Conservation (phyloP, 2,329 filamentous ascomycete species). For the Colletotrichum musae region DNA sequence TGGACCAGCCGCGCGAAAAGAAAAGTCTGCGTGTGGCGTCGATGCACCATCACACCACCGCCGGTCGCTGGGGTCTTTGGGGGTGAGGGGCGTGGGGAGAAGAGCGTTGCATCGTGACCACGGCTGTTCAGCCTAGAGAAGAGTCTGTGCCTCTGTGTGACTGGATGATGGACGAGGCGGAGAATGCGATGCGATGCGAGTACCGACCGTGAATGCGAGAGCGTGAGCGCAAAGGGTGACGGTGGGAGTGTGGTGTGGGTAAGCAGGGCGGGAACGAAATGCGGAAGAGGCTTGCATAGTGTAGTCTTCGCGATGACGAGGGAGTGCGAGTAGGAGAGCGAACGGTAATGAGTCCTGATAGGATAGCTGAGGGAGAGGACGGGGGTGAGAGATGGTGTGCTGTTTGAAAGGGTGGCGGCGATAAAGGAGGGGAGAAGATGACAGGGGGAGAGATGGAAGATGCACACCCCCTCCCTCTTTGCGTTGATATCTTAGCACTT, state of each 20-base stretch:
- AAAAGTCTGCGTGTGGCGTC: constrained; percentile 19
- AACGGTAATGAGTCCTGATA: not conserved
- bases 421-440: not conserved
- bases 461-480: constrained; percentile 16
- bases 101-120: constrained; percentile 13
- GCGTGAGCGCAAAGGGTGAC: not conserved
- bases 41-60: constrained; percentile 37
- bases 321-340: not conserved
- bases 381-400: constrained; percentile 12
- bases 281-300: constrained; percentile 35
- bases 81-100: not conserved
- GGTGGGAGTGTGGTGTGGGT: constrained; percentile 2
- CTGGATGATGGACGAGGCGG: constrained; percentile 22
- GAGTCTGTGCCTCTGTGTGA: not conserved
- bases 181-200: constrained; percentile 5
- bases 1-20: constrained; percentile 21
- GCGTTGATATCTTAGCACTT: not conserved
- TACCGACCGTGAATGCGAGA: too few species aligned
- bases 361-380: not conserved
- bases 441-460: not conserved
- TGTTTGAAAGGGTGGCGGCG: constrained; percentile 16
- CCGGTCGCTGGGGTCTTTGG: constrained; percentile 12
- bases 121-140: constrained; percentile 17
- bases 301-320: constrained; percentile 26
- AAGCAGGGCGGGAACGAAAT: constrained; percentile 16